Conservation (phyloP, 805 yeast genomes). For the Martiniozyma abietophila region DNA sequence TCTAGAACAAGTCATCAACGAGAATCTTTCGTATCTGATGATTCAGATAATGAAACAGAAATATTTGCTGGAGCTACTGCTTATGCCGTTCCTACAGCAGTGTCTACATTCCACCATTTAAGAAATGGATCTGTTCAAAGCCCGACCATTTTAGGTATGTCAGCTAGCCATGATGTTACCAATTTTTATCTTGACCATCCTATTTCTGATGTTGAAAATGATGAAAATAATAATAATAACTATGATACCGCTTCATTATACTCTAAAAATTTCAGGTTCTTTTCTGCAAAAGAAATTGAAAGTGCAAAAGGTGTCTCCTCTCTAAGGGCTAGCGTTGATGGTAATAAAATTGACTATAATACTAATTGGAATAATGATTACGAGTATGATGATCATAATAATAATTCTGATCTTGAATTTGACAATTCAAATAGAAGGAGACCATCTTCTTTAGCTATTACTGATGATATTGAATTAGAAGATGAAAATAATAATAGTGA, state of each 20-base stretch:
- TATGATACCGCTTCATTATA: slow-evolving; percentile 28
- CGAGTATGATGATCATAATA: slow-evolving; percentile 14
- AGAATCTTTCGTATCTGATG: neutral
- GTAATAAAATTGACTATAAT: slow-evolving; percentile 53
- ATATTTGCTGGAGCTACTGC: slow-evolving; percentile 73
- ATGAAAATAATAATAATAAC: slow-evolving; percentile 16
- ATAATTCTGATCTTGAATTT: slow-evolving; percentile 10
- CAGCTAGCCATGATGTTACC: too few relatives aligned
- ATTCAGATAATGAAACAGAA: slow-evolving; percentile 58
- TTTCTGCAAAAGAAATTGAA: slow-evolving; percentile 74
- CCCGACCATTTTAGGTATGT: too few relatives aligned
- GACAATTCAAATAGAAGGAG: neutral
- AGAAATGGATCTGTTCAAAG: slow-evolving; percentile 18
- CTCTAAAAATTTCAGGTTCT: slow-evolving; percentile 58
- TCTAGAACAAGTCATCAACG: neutral
- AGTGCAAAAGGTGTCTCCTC: slow-evolving; percentile 85
- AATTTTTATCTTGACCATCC: too few relatives aligned
- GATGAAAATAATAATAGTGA: neutral
- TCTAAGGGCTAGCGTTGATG: slow-evolving; percentile 38
- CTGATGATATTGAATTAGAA: neutral
- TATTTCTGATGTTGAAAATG: neutral
- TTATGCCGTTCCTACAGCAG: slow-evolving; percentile 68
- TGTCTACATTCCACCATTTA: slow-evolving; percentile 61
- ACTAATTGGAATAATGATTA: slow-evolving; percentile 60
- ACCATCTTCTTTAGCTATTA: too few relatives aligned